Percentiles rank a stretch among this genome's conserved stretches.
Conservation (phyloP, 2,329 filamentous ascomycete genomes). For the Pezicula radicicola region DNA sequence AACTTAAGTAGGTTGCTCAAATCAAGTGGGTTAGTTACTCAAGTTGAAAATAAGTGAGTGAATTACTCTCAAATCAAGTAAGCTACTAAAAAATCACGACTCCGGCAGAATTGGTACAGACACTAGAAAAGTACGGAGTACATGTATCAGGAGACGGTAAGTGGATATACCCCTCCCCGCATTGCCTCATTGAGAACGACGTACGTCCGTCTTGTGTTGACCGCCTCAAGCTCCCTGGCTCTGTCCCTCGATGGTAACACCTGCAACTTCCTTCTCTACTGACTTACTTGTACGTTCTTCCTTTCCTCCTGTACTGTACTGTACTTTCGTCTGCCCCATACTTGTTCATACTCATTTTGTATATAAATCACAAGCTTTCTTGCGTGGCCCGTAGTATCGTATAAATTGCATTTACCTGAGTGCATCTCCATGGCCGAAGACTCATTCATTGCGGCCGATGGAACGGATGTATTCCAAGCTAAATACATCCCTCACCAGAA, state of each 20-base stretch:
- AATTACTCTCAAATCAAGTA: too few species aligned
- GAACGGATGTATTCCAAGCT: slow-evolving; percentile 28
- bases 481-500: slow-evolving; percentile 30
- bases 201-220: too few species aligned
- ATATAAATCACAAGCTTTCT: neutral
- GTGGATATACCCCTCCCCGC: neutral
- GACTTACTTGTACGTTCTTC: slow-evolving; percentile 3
- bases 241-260: too few species aligned
- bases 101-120: too few species aligned
- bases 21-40: too few species aligned
- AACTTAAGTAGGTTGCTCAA: too few species aligned
- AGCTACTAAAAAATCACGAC: too few species aligned
- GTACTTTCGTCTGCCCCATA: neutral
- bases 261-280: neutral
- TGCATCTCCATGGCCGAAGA: slow-evolving; percentile 1
- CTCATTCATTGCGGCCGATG: slow-evolving; percentile 22
- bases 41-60: too few species aligned
- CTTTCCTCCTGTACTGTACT: neutral
- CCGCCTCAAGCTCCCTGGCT: too few species aligned
- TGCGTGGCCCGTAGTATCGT: too few species aligned
- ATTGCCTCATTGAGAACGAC: too few species aligned
- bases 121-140: too few species aligned
- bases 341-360: neutral
- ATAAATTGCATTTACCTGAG: neutral
- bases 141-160: neutral